Base-by-base conservation (phyloP, 306 rosid genomes). In the Acacia crassicarpa region DNA sequence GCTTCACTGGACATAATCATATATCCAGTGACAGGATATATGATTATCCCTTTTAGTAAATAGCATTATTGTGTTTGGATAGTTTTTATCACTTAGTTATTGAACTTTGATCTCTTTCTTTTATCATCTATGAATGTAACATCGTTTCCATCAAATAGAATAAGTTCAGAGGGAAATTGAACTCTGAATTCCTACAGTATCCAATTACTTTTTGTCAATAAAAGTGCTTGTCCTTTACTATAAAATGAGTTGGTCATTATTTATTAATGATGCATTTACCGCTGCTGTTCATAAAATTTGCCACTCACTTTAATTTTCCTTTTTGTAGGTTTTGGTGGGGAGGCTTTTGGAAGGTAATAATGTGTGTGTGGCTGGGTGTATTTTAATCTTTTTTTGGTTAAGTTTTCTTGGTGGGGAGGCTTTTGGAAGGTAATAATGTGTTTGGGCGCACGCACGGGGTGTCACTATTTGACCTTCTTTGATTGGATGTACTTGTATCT, bases 321-420 rank as follows among this genome's bases (percentile, higher is more conserved):
- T 46, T 80, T 23, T 69, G 76, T 78, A 94, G 98, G 98, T 95
- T 95, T 91, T 95, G 98, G 98, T 90, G 78, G 79, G 98, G 98
- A 89, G 98, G 98, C 88, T 35, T 93, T 81, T 95, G 91, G 91
- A 95, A 95, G 98, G 98, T 95, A 89, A 79, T 40, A 41, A 43
- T 49, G 77, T 77, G 43, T 68, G 22, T 44, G 16, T 17, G 9
- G 19, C 6, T 17, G 2, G 19, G 22, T 53, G 22, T 17, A 51
- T 51, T 86, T 51, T 43, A 25, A 35, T 77, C 83, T 69, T 82
- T 59, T 51, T 76, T 45, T 80, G 23, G 68, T 75, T 78, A 94
- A 97, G 98, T 95, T 95, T 91, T 95, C 5, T 33, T 33, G 98
- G 98, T 90, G 78, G 80, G 98, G 98, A 89, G 98, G 98, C 88